These are phyloP conservation scores for Cercospora nicotianae DNA, from an alignment of 2,329 filamentous ascomycete species.

Conservation along the genomic window DNA sequence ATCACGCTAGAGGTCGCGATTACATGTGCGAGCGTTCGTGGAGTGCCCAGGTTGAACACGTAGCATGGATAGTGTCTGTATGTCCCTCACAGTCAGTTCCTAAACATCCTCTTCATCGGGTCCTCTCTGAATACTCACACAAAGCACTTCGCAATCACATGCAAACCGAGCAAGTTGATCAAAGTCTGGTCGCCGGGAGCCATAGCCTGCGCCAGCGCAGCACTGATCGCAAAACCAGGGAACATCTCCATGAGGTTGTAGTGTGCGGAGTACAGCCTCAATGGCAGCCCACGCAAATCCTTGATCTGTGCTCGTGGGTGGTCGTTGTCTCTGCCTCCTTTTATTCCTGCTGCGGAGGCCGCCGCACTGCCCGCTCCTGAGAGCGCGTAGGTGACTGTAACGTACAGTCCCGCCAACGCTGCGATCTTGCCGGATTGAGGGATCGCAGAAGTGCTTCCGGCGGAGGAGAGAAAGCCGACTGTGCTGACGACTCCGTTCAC, in stretches of 20 bases:
- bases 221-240: conserved; percentile 31
- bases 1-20: conserved; percentile 33
- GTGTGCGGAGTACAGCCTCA: conserved; percentile 33
- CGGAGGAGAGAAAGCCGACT: conserved; percentile 30
- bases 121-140: conserved; percentile 24
- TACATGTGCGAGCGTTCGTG: conserved; percentile 31
- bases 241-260: conserved; percentile 35
- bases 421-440: conserved; percentile 33
- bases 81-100: neutral
- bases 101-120: accelerated
- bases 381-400: conserved; percentile 34
- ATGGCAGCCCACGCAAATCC: conserved; percentile 31
- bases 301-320: conserved; percentile 28
- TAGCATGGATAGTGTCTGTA: conserved; percentile 32
- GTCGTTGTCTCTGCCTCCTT: conserved; percentile 33
- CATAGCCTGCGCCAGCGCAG: conserved; percentile 34
- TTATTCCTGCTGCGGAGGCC: conserved; percentile 26
- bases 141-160: conserved; percentile 35
- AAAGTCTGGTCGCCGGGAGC: conserved; percentile 33
- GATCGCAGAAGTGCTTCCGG: conserved; percentile 24
- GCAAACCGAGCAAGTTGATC: conserved; percentile 36
- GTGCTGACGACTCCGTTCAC: conserved; percentile 31
- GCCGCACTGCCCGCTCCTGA: conserved; percentile 33
- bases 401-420: conserved; percentile 33
- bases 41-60: conserved; percentile 28